These are phyloP conservation scores for Cutaneotrichosporon mucoides DNA, from an alignment of 1,284 basidiomycete genomes.

Conservation along the genomic window DNA sequence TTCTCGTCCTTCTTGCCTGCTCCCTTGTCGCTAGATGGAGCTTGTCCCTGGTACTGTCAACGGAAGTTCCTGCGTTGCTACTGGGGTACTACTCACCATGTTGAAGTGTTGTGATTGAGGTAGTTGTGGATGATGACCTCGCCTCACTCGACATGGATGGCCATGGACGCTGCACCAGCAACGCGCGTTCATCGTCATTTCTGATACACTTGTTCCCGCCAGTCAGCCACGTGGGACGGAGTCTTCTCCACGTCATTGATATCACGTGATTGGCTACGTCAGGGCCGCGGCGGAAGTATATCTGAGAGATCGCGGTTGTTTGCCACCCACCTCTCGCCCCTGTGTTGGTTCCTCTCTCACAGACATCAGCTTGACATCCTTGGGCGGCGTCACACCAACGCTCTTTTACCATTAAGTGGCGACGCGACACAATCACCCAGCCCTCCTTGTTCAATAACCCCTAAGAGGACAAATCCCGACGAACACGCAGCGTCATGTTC, in stretches of 20 bases:
- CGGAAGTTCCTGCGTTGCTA: background rate
- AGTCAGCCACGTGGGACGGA: background rate
- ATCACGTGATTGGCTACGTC: no score
- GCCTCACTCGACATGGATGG: background rate
- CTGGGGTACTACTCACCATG: slow-evolving; percentile 9
- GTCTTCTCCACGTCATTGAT: slow-evolving; percentile 1
- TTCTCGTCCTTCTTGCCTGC: slow-evolving; percentile 60
- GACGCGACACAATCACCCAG: no score
- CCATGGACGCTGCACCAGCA: background rate
- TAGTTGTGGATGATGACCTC: slow-evolving; percentile 6
- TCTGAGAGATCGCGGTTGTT: background rate
- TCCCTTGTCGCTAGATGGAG: slow-evolving; percentile 60
- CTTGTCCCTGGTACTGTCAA: slow-evolving; percentile 62
- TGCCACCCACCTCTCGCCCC: background rate
- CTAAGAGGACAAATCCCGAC: no score
- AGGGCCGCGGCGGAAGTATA: background rate
- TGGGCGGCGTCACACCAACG: no score
- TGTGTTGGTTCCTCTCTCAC: background rate
- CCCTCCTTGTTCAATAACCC: no score
- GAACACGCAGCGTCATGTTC: slow-evolving; percentile 55
- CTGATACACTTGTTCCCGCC: slow-evolving; percentile 6
- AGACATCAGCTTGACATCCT: no score
- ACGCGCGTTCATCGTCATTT: slow-evolving; percentile 13
- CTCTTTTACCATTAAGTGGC: no score
- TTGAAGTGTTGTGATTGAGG: background rate